Evolutionary conservation across 306 rosid genomes (phyloP), one percentile per base, ranked within the genome.

Genomic region (Cicer chorassanicum): DNA sequence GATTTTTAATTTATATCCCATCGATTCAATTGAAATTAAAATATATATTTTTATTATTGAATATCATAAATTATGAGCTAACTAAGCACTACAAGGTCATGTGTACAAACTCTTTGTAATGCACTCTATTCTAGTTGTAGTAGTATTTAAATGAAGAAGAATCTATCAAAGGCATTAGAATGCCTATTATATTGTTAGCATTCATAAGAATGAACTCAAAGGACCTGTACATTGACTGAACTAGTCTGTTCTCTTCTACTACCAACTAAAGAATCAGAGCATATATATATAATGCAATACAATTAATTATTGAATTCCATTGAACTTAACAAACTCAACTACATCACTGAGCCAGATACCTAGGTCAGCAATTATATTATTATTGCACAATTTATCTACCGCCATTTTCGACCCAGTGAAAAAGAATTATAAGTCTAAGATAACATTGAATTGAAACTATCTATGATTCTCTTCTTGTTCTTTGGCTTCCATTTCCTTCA

Each of bases 401-500:
- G 49, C 57, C 77, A 80, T 70, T 73, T 75, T 73, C 64, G 71
- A 51, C 49, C 65, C 65, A 46, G 41, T 9, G 72, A 62, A 60
- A 64, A 57, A 10, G 54, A 70, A 13, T 67, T 67, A 44, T 45
- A 24, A 76, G 72, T 38, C 69, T 34, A 40, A 40, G 73, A 75
- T 72, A 42, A 39, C 39, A 44, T 68, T 66, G 55, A 46, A 63
- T 16, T 73, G 51, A 69, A 82, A 70, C 86, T 89, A 91, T 88
- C 91, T 78, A 41, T 36, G 85, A 67, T 15, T 62, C 50, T 82
- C 87, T 77, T 82, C 87, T 77, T 82, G 82, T 65, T 89, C 96
- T 77, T 85, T 82, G 60, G 73, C 73, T 83, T 94, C 99, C 77
- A 90, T 74, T 78, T 89, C 93, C 83, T 88, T 94, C 83, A 94